Base-by-base conservation (phyloP, 1,284 basidiomycete genomes). In the Clitocybe nebularis region DNA sequence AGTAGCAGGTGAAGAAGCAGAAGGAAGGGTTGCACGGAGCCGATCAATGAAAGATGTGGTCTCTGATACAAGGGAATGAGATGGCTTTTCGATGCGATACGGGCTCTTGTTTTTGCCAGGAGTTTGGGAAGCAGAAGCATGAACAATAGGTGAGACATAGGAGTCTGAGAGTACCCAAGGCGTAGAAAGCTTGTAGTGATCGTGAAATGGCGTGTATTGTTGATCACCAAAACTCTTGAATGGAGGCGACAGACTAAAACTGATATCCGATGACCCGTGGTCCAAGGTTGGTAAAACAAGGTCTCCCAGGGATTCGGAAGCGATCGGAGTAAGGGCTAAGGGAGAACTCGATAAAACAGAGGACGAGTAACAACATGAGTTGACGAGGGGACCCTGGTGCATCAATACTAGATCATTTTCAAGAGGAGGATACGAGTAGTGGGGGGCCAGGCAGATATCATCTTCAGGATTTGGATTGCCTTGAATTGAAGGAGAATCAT, bases 101-200 rank as follows among this genome's bases (percentile, higher is more conserved):
- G 21, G 19, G 39, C 19, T 11, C 21, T 22, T 30, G 17, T n/a
- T 29, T 17, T 16, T 2, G 26, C 10, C 10, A 28, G 3, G 25
- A 25, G 14, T 32, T 17, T n/a, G 5, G 13, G 17, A 36, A 5
- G 25, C 25, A 22, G 47, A 46, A 0, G 46, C 44, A 5, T 41
- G 46, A 16, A 48, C 34, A 7, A 48, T 34, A 8, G 49, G 49
- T 6, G 47, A 51, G 33, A 51, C 33, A 11, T 46, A 38, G 24
- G 41, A 45, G 13, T 25, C 46, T n/a, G 34, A 32, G n/a, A 28
- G 38, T 32, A 44, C 42, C 48, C 48, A 45, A 13, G 35, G 28
- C 8, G 39, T 26, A 7, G 41, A 44, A 10, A 50, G 37, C 16
- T 32, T 26, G 37, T 43, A 47, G 11, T 16, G 32, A 20, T 39